Conservation (phyloP, 805 yeast species). For the Candida alai region DNA sequence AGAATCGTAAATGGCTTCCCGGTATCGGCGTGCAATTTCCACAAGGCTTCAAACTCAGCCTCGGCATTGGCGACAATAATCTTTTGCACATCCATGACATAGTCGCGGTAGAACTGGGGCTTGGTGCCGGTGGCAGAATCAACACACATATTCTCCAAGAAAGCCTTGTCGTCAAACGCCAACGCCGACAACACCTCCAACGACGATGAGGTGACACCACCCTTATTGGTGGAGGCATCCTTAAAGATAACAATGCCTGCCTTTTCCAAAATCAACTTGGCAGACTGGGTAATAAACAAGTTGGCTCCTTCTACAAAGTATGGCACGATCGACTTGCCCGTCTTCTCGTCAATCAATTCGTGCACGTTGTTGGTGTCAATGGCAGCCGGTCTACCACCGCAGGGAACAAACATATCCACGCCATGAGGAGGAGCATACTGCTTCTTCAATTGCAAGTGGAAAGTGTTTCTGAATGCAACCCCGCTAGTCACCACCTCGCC, state of each 20-base stretch:
- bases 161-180: slow-evolving; percentile 81
- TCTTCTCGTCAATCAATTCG: slow-evolving; percentile 63
- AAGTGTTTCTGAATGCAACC: slow-evolving; percentile 82
- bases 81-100: slow-evolving; percentile 79
- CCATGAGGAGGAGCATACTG: slow-evolving; percentile 53
- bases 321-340: slow-evolving; percentile 75
- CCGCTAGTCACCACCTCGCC: slow-evolving; percentile 80
- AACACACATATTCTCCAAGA: slow-evolving; percentile 75
- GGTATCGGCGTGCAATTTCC: slow-evolving; percentile 67
- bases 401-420: slow-evolving; percentile 88
- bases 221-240: slow-evolving; percentile 96
- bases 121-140: slow-evolving; percentile 46
- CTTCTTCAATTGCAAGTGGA: slow-evolving; percentile 72
- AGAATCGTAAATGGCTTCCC: slow-evolving; percentile 62
- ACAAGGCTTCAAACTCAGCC: slow-evolving; percentile 79
- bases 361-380: slow-evolving; percentile 81
- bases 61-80: slow-evolving; percentile 75
- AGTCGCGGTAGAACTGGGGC: slow-evolving; percentile 76
- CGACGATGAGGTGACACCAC: slow-evolving; percentile 97
- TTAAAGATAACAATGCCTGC: slow-evolving; percentile 88
- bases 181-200: slow-evolving; percentile 93
- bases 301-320: slow-evolving; percentile 97
- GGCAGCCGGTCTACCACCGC: slow-evolving; percentile 99
- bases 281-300: slow-evolving; percentile 89
- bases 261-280: slow-evolving; percentile 78